These are phyloP conservation scores for Collybia nuda DNA, from an alignment of 768 basidiomycete species.

Conservation along the genomic window DNA sequence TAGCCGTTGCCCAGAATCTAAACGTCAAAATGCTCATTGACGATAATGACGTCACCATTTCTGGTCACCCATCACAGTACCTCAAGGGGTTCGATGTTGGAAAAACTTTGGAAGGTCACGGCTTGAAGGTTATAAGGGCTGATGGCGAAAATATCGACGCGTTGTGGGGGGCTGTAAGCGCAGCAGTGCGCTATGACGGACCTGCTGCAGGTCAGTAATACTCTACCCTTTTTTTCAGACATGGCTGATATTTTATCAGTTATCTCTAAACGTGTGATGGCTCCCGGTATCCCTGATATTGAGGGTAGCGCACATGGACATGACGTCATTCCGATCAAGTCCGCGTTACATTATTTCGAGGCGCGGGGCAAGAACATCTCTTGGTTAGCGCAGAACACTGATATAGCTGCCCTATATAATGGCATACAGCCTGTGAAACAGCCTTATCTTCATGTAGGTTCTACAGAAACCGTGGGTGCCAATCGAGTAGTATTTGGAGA, in stretches of 20 bases:
- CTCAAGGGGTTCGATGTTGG: conserved; percentile 73
- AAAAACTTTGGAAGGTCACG: conserved; percentile 79
- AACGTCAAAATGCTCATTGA: conserved; percentile 88
- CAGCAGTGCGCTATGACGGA: conserved; percentile 60
- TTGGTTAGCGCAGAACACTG: background rate
- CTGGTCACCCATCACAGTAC: conserved; percentile 88
- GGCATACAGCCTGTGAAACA: conserved; percentile 59
- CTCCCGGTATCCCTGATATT: conserved; percentile 69
- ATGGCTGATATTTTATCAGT: conserved; percentile 38
- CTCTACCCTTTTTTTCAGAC: background rate
- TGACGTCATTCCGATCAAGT: conserved; percentile 82
- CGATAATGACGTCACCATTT: conserved; percentile 90
- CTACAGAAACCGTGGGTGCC: conserved; percentile 72
- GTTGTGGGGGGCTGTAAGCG: conserved; percentile 66
- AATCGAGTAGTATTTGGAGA: conserved; percentile 86
- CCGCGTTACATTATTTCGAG: conserved; percentile 74
- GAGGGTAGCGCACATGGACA: conserved; percentile 81
- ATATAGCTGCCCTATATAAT: conserved; percentile 53
- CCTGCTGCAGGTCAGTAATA: conserved; percentile 67
- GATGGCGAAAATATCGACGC: conserved; percentile 80
- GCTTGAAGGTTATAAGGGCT: conserved; percentile 71
- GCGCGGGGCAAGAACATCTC: conserved; percentile 53
- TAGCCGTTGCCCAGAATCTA: conserved; percentile 80
- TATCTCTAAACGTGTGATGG: conserved; percentile 68
- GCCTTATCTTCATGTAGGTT: conserved; percentile 67